phyloP scores from a whole-genome alignment of 176 grass and related monocot genomes.

The Aegilops umbellulata region DNA sequence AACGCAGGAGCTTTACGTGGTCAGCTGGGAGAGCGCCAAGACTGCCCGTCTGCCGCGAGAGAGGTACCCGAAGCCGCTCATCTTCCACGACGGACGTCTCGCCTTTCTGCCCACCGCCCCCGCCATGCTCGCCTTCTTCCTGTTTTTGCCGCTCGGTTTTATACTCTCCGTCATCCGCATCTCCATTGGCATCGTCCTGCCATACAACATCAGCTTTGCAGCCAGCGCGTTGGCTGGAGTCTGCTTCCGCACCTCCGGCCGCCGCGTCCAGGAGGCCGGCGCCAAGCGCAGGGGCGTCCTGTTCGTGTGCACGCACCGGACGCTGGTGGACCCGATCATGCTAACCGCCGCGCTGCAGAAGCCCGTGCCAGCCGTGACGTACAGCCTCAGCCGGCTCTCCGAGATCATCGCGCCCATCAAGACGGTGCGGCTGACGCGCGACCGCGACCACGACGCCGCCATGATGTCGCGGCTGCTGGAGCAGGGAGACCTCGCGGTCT shows the following conservation, averaged over 20 bases:
- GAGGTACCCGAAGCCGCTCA: constrained; percentile 85
- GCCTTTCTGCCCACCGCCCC: constrained; percentile 68
- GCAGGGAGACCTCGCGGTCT: constrained; percentile 61
- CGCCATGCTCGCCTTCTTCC: constrained; percentile 57
- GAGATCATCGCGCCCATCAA: constrained; percentile 71
- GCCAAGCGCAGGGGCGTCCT: constrained; percentile 35
- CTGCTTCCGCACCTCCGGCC: constrained; percentile 41
- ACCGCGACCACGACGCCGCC: constrained; percentile 56
- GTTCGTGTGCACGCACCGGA: constrained; percentile 88
- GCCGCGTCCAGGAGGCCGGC: neutral
- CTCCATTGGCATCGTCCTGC: constrained; percentile 51
- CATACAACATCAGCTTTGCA: constrained; percentile 41
- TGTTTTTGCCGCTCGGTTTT: constrained; percentile 69
- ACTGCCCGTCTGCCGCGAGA: constrained; percentile 43
- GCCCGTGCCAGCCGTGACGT: constrained; percentile 73
- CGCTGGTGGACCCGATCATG: constrained; percentile 79
- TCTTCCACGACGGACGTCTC: constrained; percentile 92
- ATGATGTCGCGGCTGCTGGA: constrained; percentile 62
- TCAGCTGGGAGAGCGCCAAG: constrained; percentile 39
- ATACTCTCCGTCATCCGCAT: constrained; percentile 56
- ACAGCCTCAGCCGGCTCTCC: constrained; percentile 72
- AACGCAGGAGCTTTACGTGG: constrained; percentile 59
- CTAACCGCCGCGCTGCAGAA: constrained; percentile 51
- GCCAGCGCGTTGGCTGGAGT: constrained; percentile 39
- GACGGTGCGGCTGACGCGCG: constrained; percentile 73